Conservation (phyloP, 2,329 filamentous ascomycete species). For the Pyricularia pennisetigena region DNA sequence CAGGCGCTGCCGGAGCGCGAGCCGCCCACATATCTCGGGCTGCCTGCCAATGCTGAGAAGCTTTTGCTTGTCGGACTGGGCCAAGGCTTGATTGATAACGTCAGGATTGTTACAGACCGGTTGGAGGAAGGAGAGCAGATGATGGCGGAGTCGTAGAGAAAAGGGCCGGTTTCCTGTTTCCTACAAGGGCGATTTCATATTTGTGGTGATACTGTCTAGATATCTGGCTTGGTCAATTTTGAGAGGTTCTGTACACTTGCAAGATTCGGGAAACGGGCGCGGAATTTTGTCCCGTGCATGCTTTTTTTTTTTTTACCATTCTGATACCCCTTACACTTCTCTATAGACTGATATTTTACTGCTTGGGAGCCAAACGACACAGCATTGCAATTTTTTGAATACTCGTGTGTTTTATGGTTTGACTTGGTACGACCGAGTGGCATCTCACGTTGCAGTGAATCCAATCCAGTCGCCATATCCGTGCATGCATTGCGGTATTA, state of each 20-base stretch:
- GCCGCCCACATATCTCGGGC: constrained; percentile 85
- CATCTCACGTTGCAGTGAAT: background rate
- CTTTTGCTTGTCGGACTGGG: constrained; percentile 82
- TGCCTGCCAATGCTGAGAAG: constrained; percentile 96
- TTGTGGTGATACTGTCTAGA: background rate
- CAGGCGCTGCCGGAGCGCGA: constrained; percentile 87
- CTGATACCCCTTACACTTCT: constrained; percentile 1
- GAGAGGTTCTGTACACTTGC: background rate
- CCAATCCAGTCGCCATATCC: background rate
- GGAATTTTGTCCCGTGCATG: background rate
- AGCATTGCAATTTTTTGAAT: background rate
- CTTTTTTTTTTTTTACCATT: background rate
- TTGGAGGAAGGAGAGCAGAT: constrained; percentile 91
- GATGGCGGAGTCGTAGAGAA: constrained; percentile 49
- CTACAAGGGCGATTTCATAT: background rate
- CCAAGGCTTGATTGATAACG: constrained; percentile 70
- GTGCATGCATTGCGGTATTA: background rate
- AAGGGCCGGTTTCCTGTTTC: background rate
- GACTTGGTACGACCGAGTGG: background rate
- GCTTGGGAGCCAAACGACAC: background rate
- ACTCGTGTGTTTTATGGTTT: background rate
- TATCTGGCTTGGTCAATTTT: background rate
- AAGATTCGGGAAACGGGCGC: background rate
- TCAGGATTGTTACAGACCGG: constrained; percentile 77
- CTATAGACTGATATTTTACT: background rate